These are phyloP conservation scores for Aspergillus costaricaensis DNA, from an alignment of 2,329 filamentous ascomycete genomes.

Conservation along the genomic window DNA sequence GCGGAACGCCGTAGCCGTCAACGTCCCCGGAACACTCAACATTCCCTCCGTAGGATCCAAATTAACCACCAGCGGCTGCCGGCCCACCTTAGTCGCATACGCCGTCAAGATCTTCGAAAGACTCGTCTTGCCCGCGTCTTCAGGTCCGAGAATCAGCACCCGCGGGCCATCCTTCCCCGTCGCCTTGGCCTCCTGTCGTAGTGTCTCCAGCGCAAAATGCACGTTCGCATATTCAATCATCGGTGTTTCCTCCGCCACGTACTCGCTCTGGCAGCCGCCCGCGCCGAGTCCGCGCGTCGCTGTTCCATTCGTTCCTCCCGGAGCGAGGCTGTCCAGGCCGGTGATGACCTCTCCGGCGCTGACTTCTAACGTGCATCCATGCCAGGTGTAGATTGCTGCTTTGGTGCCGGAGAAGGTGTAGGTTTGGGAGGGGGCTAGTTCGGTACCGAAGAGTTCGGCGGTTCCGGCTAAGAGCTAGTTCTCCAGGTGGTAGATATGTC, in stretches of 20 bases:
- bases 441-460: conserved; percentile 92
- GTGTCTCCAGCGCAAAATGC: conserved; percentile 78
- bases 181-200: conserved; percentile 64
- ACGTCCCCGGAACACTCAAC: conserved; percentile 74
- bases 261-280: conserved; percentile 68
- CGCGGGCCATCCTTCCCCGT: conserved; percentile 65
- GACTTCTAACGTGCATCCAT: conserved; percentile 84
- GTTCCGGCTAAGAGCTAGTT: conserved; percentile 71
- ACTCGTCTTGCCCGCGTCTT: conserved; percentile 80
- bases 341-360: conserved; percentile 59
- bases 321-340: conserved; percentile 31
- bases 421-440: conserved; percentile 76
- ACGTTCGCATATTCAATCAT: conserved; percentile 80
- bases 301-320: conserved; percentile 24
- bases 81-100: conserved; percentile 73
- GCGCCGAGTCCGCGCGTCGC: conserved; percentile 40
- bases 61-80: conserved; percentile 80
- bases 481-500: conserved; percentile 9
- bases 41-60: conserved; percentile 79
- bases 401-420: conserved; percentile 83
- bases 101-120: conserved; percentile 74
- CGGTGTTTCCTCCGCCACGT: conserved; percentile 75
- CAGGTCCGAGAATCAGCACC: conserved; percentile 79
- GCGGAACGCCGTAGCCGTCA: conserved; percentile 84
- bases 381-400: conserved; percentile 88